These are phyloP conservation scores for Brassica juncea DNA, from an alignment of 345 rosid species.

Conservation along the genomic window DNA sequence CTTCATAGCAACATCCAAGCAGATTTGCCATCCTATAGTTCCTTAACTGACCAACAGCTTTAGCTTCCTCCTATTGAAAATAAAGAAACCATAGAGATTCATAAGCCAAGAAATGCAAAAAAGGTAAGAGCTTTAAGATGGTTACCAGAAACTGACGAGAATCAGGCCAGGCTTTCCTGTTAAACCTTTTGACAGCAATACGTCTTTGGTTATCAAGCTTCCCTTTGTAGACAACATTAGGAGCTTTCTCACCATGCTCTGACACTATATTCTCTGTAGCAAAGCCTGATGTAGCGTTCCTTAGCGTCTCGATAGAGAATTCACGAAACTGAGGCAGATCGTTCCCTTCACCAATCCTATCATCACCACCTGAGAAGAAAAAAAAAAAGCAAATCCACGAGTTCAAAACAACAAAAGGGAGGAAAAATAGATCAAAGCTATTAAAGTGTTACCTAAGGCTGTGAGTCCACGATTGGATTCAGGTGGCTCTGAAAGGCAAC, in stretches of 20 bases:
- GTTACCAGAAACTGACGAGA: background rate
- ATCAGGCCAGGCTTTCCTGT: slow-evolving; percentile 5
- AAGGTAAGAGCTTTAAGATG: background rate
- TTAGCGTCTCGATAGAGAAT: slow-evolving; percentile 71
- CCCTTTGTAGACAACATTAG: background rate
- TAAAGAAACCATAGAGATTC: background rate
- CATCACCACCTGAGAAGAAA: slow-evolving; percentile 51
- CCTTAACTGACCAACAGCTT: background rate
- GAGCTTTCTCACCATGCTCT: slow-evolving; percentile 8
- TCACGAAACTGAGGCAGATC: slow-evolving; percentile 67
- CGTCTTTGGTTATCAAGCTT: background rate
- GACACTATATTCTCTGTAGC: background rate
- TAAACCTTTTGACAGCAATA: background rate
- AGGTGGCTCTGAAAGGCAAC: slow-evolving; percentile 62
- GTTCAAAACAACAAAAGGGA: background rate
- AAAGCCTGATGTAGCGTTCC: slow-evolving; percentile 49
- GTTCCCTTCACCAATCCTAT: slow-evolving; percentile 47
- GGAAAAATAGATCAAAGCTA: slow-evolving; percentile 10
- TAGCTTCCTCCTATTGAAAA: background rate
- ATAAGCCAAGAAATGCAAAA: too few relatives aligned
- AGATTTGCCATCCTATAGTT: background rate
- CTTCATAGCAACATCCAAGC: background rate
- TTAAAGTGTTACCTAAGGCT: slow-evolving; percentile 50
- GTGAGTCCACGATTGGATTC: slow-evolving; percentile 63
- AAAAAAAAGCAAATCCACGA: background rate